Percentiles rank a stretch among this genome's conserved stretches.
Conservation (phyloP, 2,329 filamentous ascomycete genomes). For the Fusarium metavorans region DNA sequence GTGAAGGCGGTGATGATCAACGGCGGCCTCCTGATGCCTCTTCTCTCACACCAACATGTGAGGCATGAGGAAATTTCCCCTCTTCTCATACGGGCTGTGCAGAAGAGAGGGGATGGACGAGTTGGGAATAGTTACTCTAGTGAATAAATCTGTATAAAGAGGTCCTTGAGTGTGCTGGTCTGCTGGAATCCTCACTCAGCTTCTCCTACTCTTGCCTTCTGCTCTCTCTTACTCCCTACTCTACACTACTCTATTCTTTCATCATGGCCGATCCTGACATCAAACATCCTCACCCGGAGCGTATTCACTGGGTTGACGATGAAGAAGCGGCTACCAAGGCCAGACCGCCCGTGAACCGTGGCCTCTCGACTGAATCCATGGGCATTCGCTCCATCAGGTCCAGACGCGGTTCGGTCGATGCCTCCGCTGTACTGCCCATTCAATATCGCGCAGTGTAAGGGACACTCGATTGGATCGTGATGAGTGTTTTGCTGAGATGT, state of each 20-base stretch:
- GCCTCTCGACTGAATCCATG: conserved; percentile 27
- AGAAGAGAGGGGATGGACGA: conserved; percentile 12
- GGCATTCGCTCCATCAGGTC: conserved; percentile 24
- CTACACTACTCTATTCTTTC: background rate
- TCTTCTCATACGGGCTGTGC: conserved; percentile 10
- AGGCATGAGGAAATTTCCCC: conserved; percentile 20
- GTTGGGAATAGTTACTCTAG: conserved; percentile 22
- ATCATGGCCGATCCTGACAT: conserved; percentile 31
- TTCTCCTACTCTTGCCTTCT: conserved; percentile 10
- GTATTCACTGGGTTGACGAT: conserved; percentile 35
- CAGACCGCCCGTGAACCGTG: conserved; percentile 22
- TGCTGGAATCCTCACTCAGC: conserved; percentile 16
- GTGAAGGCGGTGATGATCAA: conserved; percentile 2
- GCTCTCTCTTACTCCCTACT: background rate
- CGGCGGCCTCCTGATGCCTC: conserved; percentile 1
- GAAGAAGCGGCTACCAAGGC: conserved; percentile 31
- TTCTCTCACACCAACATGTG: background rate
- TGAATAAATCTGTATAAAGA: conserved; percentile 25
- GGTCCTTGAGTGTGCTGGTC: conserved; percentile 2
- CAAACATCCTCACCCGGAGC: conserved; percentile 26
- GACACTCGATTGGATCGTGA: background rate
- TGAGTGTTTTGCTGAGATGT: conserved; percentile 6
- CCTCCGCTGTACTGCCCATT: conserved; percentile 29
- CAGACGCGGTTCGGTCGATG: conserved; percentile 27
- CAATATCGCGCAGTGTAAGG: conserved; percentile 38